phyloP scores from a whole-genome alignment of 345 rosid species.

The rapeseed (Brassica napus) region Da-Ae NC_063438.1:9393001-9393500 shows the following conservation, averaged over 20 bases:
- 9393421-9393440: too few relatives aligned
- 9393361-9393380: too few relatives aligned
- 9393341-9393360: not conserved
- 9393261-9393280: not conserved
- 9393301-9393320: not conserved
- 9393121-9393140: not conserved
- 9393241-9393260: conserved; percentile 52
- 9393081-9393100: not conserved
- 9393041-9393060: not conserved
- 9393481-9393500: too few relatives aligned
- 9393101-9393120: not conserved
- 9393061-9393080: not conserved
- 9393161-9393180: too few relatives aligned
- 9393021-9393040: not conserved
- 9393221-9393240: too few relatives aligned
- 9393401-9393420: too few relatives aligned
- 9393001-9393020: not conserved
- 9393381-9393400: too few relatives aligned
- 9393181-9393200: too few relatives aligned
- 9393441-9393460: too few relatives aligned
- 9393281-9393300: conserved; percentile 29
- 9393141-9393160: too few relatives aligned
- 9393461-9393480: too few relatives aligned
- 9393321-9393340: not conserved
- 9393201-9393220: too few relatives aligned